Evolutionary conservation across 2,329 filamentous ascomycete species (phyloP).

Genomic region (Fusarium anguioides): DNA sequence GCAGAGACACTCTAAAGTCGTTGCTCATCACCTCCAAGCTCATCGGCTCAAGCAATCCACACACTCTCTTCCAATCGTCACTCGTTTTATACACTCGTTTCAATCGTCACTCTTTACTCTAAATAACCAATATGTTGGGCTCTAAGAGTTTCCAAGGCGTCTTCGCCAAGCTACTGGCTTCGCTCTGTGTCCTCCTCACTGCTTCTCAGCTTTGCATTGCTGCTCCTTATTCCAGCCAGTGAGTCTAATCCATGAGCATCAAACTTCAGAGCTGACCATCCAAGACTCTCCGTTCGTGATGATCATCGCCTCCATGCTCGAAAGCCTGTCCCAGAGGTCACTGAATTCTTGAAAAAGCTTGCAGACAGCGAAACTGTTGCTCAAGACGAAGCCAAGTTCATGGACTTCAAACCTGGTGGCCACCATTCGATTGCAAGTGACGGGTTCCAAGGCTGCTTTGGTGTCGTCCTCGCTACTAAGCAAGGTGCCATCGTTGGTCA

Average conservation of each 20-base stretch:
- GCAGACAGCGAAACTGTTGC: background rate
- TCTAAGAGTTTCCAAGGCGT: background rate
- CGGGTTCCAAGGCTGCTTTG: conserved; percentile 1
- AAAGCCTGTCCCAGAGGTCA: background rate
- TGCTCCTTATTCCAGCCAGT: background rate
- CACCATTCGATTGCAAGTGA: background rate
- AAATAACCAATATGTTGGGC: background rate
- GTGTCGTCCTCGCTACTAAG: conserved; percentile 1
- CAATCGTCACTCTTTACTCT: background rate
- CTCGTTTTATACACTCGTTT: background rate
- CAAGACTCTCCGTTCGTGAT: background rate
- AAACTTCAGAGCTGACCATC: background rate
- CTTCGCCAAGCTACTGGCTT: background rate
- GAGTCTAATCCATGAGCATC: background rate
- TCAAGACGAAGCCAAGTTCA: background rate
- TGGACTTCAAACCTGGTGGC: background rate
- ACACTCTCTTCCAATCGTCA: background rate
- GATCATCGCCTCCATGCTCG: background rate
- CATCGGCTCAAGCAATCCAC: background rate
- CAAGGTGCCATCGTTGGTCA: conserved; percentile 3
- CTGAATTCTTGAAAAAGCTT: background rate
- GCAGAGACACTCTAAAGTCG: background rate
- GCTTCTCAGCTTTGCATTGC: conserved; percentile 4
- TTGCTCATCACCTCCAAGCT: background rate
- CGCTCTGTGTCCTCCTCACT: background rate